Evolutionary conservation across 2,329 filamentous ascomycete species (phyloP), one percentile per base, ranked within the genome.

Genomic region (Aureobasidium sp.): DNA sequence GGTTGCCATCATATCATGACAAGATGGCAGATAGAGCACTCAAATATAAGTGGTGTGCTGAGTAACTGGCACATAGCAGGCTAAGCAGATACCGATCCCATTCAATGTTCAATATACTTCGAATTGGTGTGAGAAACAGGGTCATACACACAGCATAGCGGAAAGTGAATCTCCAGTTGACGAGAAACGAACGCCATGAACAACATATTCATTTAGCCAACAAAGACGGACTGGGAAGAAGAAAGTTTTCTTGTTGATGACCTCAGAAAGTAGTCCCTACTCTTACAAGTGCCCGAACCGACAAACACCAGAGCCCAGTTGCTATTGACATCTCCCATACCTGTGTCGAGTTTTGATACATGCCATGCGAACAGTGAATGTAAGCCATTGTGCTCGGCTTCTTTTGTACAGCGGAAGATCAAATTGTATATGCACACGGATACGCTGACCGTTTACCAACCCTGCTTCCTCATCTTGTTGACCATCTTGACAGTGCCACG

Each of bases 401-500:
- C 6, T 49, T 39, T 42, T 54, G 37, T 54, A 32, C 50, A 42
- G 37, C 16, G 50, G 9, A 36, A 29, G 14, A 16, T 42, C 14
- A 25, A 27, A 25, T 13, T 7, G n/a, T 10, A 30, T 54, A 29
- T 30, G 50, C 30, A 39, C 32, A 30, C 21, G 9, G 21, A 29
- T 5, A 32, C 7, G 34, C 13, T 25, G 34, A 39, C n/a, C 16
- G 9, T 49, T 13, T 78, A 95, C 90, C 91, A 94, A 3, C 90
- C 90, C 75, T 94, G 89, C 71, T 78, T 83, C 67, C 83, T 87
- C 76, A 95, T 78, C 72, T 89, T 82, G 70, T 82, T 78, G 6
- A 91, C 89, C 66, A 89, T 79, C 44, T 68, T 71, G 8, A 90
- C 82, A 11, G 85, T 83, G 9, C 94, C 94, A 75, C 91, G 92